Evolutionary conservation across 2,329 filamentous ascomycete genomes (phyloP).

Genomic region (Niveomyces coronatus): DNA sequence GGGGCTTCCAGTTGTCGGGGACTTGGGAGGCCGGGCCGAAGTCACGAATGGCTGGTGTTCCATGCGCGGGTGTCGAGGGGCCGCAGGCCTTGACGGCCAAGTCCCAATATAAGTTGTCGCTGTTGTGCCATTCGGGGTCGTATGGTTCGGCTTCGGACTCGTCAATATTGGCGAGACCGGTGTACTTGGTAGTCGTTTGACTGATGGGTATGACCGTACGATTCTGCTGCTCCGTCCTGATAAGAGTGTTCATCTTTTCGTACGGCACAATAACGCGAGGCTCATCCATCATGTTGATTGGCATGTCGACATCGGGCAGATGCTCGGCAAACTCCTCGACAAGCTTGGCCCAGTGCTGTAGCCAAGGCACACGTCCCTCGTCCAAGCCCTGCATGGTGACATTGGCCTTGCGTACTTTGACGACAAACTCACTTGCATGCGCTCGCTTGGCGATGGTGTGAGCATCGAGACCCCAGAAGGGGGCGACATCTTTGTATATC

Average conservation of each 20-base stretch:
- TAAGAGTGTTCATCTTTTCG: conserved; percentile 41
- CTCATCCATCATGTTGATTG: conserved; percentile 55
- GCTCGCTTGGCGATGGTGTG: conserved; percentile 29
- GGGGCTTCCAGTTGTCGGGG: conserved; percentile 23
- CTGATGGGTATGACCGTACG: conserved; percentile 32
- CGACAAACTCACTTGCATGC: conserved; percentile 33
- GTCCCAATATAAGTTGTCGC: conserved; percentile 47
- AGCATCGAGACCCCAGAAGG: conserved; percentile 47
- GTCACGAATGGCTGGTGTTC: conserved; percentile 23
- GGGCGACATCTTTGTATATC: conserved; percentile 51
- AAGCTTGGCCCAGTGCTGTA: conserved; percentile 37
- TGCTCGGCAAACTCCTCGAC: conserved; percentile 40
- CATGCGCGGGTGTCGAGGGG: conserved; percentile 39
- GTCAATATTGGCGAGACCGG: conserved; percentile 29
- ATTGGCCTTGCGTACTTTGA: conserved; percentile 36
- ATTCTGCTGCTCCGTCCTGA: conserved; percentile 35
- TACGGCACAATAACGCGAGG: conserved; percentile 50
- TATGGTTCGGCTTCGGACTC: conserved; percentile 23
- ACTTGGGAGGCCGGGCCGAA: conserved; percentile 22
- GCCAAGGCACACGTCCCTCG: conserved; percentile 31
- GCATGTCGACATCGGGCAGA: conserved; percentile 56
- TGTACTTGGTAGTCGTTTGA: conserved; percentile 33
- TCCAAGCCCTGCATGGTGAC: conserved; percentile 30
- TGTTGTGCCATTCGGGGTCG: conserved; percentile 37
- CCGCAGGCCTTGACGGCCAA: conserved; percentile 46